Evolutionary conservation across 2,329 filamentous ascomycete species (phyloP), one percentile per base, ranked within the genome.

Genomic region (Penicillium rolfsii): DNA sequence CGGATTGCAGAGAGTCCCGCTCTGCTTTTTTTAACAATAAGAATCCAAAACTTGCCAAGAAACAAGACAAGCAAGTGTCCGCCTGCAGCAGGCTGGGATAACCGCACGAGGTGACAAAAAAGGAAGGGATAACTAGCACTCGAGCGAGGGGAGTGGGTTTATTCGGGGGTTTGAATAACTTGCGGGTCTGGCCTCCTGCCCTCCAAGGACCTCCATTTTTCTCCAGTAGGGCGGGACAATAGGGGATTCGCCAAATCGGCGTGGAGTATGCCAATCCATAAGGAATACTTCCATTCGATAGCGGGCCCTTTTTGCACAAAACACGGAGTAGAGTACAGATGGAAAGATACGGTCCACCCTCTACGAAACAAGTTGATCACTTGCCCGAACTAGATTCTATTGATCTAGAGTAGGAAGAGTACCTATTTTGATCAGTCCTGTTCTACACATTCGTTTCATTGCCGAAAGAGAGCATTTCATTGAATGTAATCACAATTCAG

Each of bases 101-200:
- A 59, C 55, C 48, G 35, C n/a, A 50, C 19, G 26, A 55, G 26
- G 3, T n/a, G 30, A 49, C 45, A 28, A 63, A 55, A 38, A 57
- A 59, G 45, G 55, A 52, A 60, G 55, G 54, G 43, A 55, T 58
- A 22, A 22, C 19, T 22, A 24, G 33, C 52, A 58, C 33, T 52
- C n/a, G 55, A 58, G 35, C 14, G 63, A 58, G 52, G 41, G 59
- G 19, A 22, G 19, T 22, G 19, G 19, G 19, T 22, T 22, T 14
- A 24, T 26, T 58, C 57, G 60, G 62, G 58, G 52, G 61, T 63
- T 57, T 60, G 63, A 63, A 57, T 55, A 58, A 60, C 58, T 60
- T 41, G 48, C 59, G 57, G 58, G 55, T 26, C 52, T 30, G 28
- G 8, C 16, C 46, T 46, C 43, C 43, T 28, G 19, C 22, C 24